Percentiles rank a stretch among this genome's conserved stretches.
phyloP scores from a whole-genome alignment of 768 basidiomycete species.

The Trametes cingulata region DNA sequence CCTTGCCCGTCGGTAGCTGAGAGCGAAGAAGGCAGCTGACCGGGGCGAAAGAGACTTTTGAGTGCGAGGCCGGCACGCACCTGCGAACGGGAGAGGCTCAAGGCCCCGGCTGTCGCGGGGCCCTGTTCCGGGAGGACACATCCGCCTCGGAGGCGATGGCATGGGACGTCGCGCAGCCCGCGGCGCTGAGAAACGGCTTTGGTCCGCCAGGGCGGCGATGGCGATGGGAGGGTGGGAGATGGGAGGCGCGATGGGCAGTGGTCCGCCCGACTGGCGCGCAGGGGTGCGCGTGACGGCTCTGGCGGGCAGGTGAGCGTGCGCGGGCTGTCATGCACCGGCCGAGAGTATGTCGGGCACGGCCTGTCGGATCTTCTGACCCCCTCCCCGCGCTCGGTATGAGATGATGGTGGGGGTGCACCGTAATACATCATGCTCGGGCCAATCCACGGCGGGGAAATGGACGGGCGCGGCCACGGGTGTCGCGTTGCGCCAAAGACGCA shows the following conservation, averaged over 20 bases:
- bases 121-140: not conserved
- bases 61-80: constrained; percentile 4
- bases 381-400: not conserved
- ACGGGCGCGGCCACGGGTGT: not conserved
- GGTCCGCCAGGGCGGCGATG: too few relatives aligned
- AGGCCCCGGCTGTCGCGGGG: not conserved
- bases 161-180: not conserved
- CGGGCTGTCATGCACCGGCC: constrained; percentile 13
- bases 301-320: not conserved
- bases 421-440: not conserved
- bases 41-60: constrained; percentile 1
- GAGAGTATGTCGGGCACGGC: constrained; percentile 2
- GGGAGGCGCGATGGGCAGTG: not conserved
- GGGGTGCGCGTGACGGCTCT: not conserved
- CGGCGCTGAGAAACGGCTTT: not conserved
- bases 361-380: constrained; percentile 17
- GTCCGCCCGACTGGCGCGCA: constrained; percentile 2
- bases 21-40: constrained; percentile 4
- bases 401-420: not conserved
- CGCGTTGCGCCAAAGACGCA: not conserved
- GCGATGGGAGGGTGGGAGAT: too few relatives aligned
- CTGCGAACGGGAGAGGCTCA: constrained; percentile 1
- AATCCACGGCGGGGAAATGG: constrained; percentile 1
- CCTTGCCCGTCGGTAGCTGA: not conserved
- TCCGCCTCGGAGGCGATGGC: not conserved